Evolutionary conservation across 2,329 filamentous ascomycete genomes (phyloP).

Genomic region (Aureobasidium lini): DNA sequence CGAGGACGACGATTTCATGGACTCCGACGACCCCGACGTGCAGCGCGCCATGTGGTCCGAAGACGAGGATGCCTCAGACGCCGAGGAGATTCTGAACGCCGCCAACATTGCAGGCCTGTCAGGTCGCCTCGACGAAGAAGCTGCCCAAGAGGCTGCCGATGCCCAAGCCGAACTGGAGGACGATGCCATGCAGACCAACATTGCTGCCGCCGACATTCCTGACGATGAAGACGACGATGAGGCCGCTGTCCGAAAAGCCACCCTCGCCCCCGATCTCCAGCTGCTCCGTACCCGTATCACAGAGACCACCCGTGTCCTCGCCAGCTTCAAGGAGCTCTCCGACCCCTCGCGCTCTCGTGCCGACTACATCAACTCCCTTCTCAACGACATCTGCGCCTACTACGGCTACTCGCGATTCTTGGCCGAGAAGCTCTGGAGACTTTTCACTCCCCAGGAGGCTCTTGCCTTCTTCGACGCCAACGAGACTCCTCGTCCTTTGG

Average conservation of each 20-base stretch:
- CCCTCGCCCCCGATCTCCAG: slow-evolving; percentile 82
- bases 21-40: slow-evolving; percentile 57
- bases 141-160: slow-evolving; percentile 70
- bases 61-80: slow-evolving; percentile 81
- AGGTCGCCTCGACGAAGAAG: slow-evolving; percentile 70
- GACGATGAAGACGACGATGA: slow-evolving; percentile 57
- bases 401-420: slow-evolving; percentile 93
- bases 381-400: slow-evolving; percentile 91
- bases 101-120: slow-evolving; percentile 94
- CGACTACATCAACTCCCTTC: slow-evolving; percentile 78
- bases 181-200: slow-evolving; percentile 85
- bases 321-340: slow-evolving; percentile 75
- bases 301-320: slow-evolving; percentile 84
- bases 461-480: slow-evolving; percentile 99
- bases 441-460: slow-evolving; percentile 88
- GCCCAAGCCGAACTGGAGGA: slow-evolving; percentile 82
- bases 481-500: slow-evolving; percentile 85
- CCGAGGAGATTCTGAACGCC: slow-evolving; percentile 83
- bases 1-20: slow-evolving; percentile 40
- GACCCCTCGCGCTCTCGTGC: slow-evolving; percentile 74
- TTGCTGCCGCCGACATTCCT: slow-evolving; percentile 59
- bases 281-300: slow-evolving; percentile 82
- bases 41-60: slow-evolving; percentile 82
- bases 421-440: slow-evolving; percentile 89
- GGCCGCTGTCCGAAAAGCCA: slow-evolving; percentile 47